Conservation (phyloP, 805 yeast species). For the Candida sithepensis region DNA sequence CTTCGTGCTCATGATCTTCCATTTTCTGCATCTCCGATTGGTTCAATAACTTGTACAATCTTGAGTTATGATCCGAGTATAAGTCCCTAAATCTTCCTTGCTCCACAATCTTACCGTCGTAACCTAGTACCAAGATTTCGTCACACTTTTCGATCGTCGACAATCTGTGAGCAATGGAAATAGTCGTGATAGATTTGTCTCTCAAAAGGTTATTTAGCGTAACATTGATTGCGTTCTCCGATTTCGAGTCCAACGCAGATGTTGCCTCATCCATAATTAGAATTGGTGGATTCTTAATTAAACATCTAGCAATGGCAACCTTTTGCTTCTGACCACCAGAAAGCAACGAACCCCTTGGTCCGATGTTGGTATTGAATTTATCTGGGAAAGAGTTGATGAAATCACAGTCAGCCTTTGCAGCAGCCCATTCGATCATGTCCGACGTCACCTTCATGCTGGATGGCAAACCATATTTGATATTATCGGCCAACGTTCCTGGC, state of each 20-base stretch:
- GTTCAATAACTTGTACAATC: conserved; percentile 31
- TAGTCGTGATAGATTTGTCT: conserved; percentile 64
- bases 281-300: conserved; percentile 62
- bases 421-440: conserved; percentile 61
- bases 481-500: conserved; percentile 85
- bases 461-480: conserved; percentile 68
- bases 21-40: conserved; percentile 17
- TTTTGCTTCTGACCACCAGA: conserved; percentile 81
- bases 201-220: conserved; percentile 57
- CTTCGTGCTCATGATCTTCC: conserved; percentile 10
- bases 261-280: conserved; percentile 80
- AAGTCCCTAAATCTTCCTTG: conserved; percentile 65
- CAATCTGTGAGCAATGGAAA: conserved; percentile 88
- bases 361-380: conserved; percentile 78
- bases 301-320: conserved; percentile 71
- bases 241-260: conserved; percentile 85
- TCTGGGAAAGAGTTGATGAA: conserved; percentile 76
- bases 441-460: conserved; percentile 48
- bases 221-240: conserved; percentile 79
- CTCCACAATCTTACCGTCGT: conserved; percentile 73
- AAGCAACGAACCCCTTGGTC: conserved; percentile 65
- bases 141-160: conserved; percentile 84
- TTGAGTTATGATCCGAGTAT: conserved; percentile 37
- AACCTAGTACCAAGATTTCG: conserved; percentile 75
- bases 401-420: conserved; percentile 69